These are phyloP conservation scores for Cenococcum geophilum DNA, from an alignment of 495 filamentous ascomycete species.

Conservation along the genomic window DNA sequence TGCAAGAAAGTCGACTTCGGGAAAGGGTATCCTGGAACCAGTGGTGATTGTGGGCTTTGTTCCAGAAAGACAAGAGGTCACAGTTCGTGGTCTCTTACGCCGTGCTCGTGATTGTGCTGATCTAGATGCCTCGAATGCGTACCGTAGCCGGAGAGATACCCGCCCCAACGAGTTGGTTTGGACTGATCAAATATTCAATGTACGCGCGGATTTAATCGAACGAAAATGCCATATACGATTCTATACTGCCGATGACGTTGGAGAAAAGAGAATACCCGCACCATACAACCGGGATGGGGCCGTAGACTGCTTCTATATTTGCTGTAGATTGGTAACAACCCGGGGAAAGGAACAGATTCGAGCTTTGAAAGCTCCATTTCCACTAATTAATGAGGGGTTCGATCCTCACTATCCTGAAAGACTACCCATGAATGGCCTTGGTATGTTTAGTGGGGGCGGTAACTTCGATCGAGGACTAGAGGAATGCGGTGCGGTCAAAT, in stretches of 20 bases:
- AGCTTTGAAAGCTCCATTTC: background rate
- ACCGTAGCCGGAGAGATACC: conserved; percentile 16
- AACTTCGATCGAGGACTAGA: conserved; percentile 69
- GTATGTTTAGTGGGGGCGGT: conserved; percentile 68
- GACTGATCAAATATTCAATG: conserved; percentile 42
- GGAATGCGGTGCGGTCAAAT: conserved; percentile 58
- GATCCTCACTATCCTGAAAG: conserved; percentile 38
- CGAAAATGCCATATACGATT: conserved; percentile 55
- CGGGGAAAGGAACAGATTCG: background rate
- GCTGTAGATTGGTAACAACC: background rate
- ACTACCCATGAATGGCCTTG: conserved; percentile 48
- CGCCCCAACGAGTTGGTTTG: conserved; percentile 61
- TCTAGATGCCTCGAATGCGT: conserved; percentile 11
- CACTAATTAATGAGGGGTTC: conserved; percentile 50
- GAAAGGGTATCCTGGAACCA: conserved; percentile 44
- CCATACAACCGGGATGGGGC: conserved; percentile 60
- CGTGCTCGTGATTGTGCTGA: conserved; percentile 40
- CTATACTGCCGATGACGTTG: conserved; percentile 38
- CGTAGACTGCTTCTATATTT: conserved; percentile 54
- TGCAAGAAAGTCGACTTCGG: conserved; percentile 11
- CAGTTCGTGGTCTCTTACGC: conserved; percentile 45
- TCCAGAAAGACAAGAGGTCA: conserved; percentile 35
- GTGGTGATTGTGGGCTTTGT: conserved; percentile 48
- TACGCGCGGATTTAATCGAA: conserved; percentile 41
- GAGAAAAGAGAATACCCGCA: conserved; percentile 43